These are phyloP conservation scores for Chaetomiaceae sp. DNA, from an alignment of 2,329 filamentous ascomycete genomes.

Conservation along the genomic window DNA sequence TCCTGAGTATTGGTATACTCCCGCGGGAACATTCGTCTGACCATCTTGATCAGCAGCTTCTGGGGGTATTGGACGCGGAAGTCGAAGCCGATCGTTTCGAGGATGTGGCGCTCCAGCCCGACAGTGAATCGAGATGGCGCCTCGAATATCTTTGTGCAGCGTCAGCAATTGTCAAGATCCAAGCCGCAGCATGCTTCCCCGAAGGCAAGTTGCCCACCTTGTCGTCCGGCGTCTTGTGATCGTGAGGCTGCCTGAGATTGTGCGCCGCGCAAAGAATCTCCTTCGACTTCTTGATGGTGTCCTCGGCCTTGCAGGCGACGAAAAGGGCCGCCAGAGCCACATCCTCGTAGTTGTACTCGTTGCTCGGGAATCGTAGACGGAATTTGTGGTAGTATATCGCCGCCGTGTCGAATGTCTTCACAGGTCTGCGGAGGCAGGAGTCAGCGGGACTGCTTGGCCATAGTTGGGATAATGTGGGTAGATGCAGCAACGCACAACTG, in stretches of 20 bases:
- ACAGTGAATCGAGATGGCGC: conserved; percentile 74
- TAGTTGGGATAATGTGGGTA: background rate
- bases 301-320: conserved; percentile 94
- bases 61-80: conserved; percentile 88
- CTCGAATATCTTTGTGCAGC: conserved; percentile 64
- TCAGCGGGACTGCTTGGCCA: background rate
- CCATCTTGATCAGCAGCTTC: conserved; percentile 76
- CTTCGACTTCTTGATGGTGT: conserved; percentile 92
- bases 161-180: background rate
- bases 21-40: conserved; percentile 50
- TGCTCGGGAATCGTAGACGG: conserved; percentile 76
- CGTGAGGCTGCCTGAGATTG: conserved; percentile 70
- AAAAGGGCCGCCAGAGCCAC: conserved; percentile 85
- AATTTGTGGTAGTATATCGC: conserved; percentile 94
- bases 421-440: conserved; percentile 53
- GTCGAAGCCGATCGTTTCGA: conserved; percentile 90
- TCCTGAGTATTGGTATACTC: conserved; percentile 25
- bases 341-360: conserved; percentile 81
- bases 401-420: conserved; percentile 88
- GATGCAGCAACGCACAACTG: conserved; percentile 59
- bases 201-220: conserved; percentile 48
- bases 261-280: conserved; percentile 90
- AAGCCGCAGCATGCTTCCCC: background rate
- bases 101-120: conserved; percentile 83
- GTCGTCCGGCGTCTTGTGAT: conserved; percentile 73